Evolutionary conservation across 176 grass and related monocot species (phyloP), one percentile per base, ranked within the genome.

Genomic region (Phragmites australis): DNA sequence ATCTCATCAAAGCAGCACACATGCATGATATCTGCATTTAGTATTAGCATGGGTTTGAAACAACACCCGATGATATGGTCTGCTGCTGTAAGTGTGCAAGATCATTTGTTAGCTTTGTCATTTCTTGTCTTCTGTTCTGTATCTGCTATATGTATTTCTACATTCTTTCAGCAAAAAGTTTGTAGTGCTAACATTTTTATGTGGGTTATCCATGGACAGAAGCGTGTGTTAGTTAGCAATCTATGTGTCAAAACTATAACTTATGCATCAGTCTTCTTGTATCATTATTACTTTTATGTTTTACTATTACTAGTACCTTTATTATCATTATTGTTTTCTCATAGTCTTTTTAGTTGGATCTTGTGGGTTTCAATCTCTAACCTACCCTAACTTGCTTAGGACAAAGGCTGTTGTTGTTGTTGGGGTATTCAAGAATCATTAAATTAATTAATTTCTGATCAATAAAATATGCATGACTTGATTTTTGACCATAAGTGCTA

Each of bases 11-110:
- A 98, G 90, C 83, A 92, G 83, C 89, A 98, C 70, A 94, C 95
- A 70, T 86, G 95, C 81, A 89, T 93, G 88, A 76, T 98, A 74
- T 94, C 88, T 81, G 95, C 95, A 78, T 89, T 98, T 89, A 98
- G 95, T 55, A 93, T 98, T 79, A 98, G 88, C 86, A 94, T 91
- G 64, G 87, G 86, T 90, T 64, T 98, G 62, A 94, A 94, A 58
- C 95, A 98, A 76, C 92, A 94, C 64, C 95, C 95, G 12, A 70
- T 91, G 86, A 98, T 98, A 87, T 98, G 95, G 95, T 98, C 92
- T 81, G 83, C 92, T 82, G 60, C 85, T 85, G 95, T 98, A 92
- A 94, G 95, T 88, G 45, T 88, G 47, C 26, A 66, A 59, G 13
- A 60, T 84, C 49, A n/a, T 11, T 68, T 32, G 14, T 80, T 58